Evolutionary conservation across 192 early-diverging fungal species (phyloP).

Genomic region (Phycomyces blakesleeanus): DNA sequence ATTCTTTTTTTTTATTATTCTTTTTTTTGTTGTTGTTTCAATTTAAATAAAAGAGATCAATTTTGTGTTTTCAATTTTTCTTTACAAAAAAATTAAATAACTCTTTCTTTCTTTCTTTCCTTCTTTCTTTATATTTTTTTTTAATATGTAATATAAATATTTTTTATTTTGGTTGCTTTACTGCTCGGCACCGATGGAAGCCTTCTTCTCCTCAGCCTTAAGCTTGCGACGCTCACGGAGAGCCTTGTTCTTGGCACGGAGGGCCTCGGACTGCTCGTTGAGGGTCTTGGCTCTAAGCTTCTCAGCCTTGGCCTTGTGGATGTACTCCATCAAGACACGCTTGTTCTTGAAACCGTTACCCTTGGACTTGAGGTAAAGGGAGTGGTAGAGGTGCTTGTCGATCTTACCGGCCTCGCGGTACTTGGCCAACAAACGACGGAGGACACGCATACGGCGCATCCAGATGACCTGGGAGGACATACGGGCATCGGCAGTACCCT

Average conservation of each 20-base stretch:
- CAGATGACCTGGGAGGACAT: slow-evolving; percentile 94
- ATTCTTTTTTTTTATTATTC: too few relatives aligned
- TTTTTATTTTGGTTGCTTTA: too few relatives aligned
- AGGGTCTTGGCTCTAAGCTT: slow-evolving; percentile 89
- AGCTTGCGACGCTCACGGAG: slow-evolving; percentile 88
- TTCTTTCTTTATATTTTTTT: background rate
- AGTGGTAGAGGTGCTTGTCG: slow-evolving; percentile 93
- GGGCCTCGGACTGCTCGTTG: slow-evolving; percentile 96
- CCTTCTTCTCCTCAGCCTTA: slow-evolving; percentile 79
- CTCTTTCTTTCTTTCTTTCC: too few relatives aligned
- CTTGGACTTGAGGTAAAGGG: slow-evolving; percentile 97
- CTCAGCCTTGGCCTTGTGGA: slow-evolving; percentile 99
- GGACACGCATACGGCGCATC: slow-evolving; percentile 97
- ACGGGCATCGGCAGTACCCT: slow-evolving; percentile 96
- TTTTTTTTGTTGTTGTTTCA: too few relatives aligned
- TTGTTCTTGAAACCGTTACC: slow-evolving; percentile 99
- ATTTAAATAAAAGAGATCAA: too few relatives aligned
- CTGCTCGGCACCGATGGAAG: background rate
- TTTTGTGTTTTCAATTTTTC: too few relatives aligned
- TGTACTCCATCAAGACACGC: slow-evolving; percentile 99
- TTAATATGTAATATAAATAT: background rate
- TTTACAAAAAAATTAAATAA: too few relatives aligned
- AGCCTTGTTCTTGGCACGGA: slow-evolving; percentile 93
- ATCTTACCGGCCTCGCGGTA: slow-evolving; percentile 98
- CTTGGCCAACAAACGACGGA: slow-evolving; percentile 92